Base-by-base conservation (phyloP, 352 stramenopile species). In the Globisporangium mamillatum region DNA sequence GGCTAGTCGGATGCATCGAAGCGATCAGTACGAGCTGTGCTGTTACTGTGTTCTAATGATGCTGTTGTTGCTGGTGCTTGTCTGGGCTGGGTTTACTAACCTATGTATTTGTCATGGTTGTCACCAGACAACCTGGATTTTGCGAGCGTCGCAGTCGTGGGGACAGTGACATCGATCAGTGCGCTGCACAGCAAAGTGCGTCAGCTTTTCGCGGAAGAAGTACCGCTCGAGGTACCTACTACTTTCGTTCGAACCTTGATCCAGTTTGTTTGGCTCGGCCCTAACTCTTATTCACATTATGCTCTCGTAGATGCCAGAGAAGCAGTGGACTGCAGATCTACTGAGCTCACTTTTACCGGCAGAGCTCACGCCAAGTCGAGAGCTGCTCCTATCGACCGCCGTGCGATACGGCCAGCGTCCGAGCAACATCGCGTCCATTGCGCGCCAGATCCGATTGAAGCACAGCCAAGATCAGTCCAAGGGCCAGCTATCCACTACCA, bases 351-450 rank as follows among this genome's bases (percentile, higher is more conserved):
- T 92, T 24, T 56, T 88, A 8, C 81, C 82, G 1, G 6, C 27
- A 60, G 27, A 60, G 16, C 32, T 36, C 25, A 46, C 60, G 1
- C n/a, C 29, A 22, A 61, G 56, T 6, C 66, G 66, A 0, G 59
- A 78, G 5, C n/a, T 66, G 16, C 55, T 93, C 10, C 67, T 81
- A 58, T 90, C 82, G 0, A 70, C 91, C 32, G 78, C 82, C 5
- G 77, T 92, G 50, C 88, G 88, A 3, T 92, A 89, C 63, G 86
- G 88, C n/a, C 88, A 95, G 56, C 78, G 79, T 36, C 85, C 85
- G 44, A 93, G 88, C 69, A 84, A 91, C 36, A 81, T 95, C 24
- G 72, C 74, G 14, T 78, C 81, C 0, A 85, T 92, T 4, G 80
- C 77, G 54, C 77, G 79, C 48, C 67, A 84, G n/a, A 76, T 90